Evolutionary conservation across 805 yeast species (phyloP).

Genomic region (Maudiozyma serrabonitensis): DNA sequence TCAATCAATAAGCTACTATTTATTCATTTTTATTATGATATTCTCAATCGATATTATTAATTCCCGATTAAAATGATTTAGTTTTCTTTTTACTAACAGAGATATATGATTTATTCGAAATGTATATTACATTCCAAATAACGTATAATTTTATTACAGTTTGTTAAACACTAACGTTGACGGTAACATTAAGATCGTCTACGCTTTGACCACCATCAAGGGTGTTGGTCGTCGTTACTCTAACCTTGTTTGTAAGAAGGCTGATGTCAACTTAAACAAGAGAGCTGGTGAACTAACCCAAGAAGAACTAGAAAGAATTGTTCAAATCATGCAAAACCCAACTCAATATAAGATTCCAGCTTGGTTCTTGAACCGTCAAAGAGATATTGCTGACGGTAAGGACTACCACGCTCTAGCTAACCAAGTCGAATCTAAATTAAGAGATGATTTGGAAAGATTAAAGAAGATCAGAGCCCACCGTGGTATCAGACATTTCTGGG

Average conservation of each 20-base stretch:
- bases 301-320: conserved; percentile 99
- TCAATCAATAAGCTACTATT: too few species aligned
- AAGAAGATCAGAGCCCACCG: conserved; percentile 99
- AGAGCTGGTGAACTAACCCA: conserved; percentile 99
- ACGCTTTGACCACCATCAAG: conserved; percentile 98
- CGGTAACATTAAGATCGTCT: conserved; percentile 99
- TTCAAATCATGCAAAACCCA: conserved; percentile 99
- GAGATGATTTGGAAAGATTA: conserved; percentile 99
- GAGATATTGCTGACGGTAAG: conserved; percentile 97
- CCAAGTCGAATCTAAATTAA: conserved; percentile 97
- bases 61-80: not conserved
- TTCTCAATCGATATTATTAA: too few species aligned
- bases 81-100: not conserved
- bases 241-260: conserved; percentile 99
- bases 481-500: conserved; percentile 99
- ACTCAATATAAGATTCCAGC: conserved; percentile 98
- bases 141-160: conserved; percentile 36
- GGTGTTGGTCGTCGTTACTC: conserved; percentile 99
- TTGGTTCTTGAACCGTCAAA: conserved; percentile 99
- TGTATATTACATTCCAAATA: not conserved
- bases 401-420: conserved; percentile 98
- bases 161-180: conserved; percentile 99
- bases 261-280: conserved; percentile 96
- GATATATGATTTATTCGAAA: not conserved
- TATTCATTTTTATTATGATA: too few species aligned